Evolutionary conservation across 257 asterid genomes (phyloP).

Genomic region (Nicotiana obtusifolia): DNA sequence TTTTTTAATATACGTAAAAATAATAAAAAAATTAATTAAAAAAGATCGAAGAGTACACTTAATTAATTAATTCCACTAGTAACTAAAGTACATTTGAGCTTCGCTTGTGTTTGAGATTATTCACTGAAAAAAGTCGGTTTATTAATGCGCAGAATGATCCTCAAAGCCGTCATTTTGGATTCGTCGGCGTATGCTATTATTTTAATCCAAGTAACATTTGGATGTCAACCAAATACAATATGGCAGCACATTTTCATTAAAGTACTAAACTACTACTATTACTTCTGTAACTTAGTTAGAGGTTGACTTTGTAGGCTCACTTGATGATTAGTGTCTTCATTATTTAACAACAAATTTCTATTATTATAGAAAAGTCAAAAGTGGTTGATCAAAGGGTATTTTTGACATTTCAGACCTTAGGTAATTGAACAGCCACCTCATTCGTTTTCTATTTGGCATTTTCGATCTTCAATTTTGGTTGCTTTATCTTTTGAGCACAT

Average conservation of each 20-base stretch:
- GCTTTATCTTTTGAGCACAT: no score
- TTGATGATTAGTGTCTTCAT: neutral
- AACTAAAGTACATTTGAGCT: neutral
- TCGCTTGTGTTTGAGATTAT: conserved; percentile 36
- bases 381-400: no score
- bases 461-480: no score
- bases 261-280: neutral
- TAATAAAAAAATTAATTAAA: no score
- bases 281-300: neutral
- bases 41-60: no score
- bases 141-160: neutral
- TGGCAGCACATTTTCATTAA: neutral
- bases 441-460: no score
- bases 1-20: no score
- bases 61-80: conserved; percentile 12
- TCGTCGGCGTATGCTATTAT: conserved; percentile 35
- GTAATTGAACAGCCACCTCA: no score
- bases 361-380: no score
- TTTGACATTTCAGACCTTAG: no score
- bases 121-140: conserved; percentile 36
- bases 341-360: neutral
- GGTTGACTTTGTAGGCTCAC: neutral
- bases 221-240: neutral
- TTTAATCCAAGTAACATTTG: neutral
- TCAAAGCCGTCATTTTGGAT: conserved; percentile 38